Evolutionary conservation across 306 rosid species (phyloP).

Genomic region (Urtica urens): DNA sequence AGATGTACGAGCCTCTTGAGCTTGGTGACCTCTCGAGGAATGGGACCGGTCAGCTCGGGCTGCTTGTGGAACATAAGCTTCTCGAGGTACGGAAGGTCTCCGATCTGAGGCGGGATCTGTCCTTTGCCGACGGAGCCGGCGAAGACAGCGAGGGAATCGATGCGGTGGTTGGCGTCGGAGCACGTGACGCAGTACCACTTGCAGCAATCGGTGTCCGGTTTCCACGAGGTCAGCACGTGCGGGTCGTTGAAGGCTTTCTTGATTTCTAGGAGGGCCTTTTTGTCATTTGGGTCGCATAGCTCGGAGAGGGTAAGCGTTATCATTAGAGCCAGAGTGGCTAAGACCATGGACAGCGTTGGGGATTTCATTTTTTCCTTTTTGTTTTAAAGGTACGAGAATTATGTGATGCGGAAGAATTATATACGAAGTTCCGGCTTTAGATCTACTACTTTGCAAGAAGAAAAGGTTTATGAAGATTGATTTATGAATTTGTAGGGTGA

Average conservation of each 20-base stretch:
- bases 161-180: conserved; percentile 44
- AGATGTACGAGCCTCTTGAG: conserved; percentile 40
- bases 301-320: conserved; percentile 31
- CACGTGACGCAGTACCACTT: conserved; percentile 51
- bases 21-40: conserved; percentile 47
- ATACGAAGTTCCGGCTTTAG: no score
- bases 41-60: conserved; percentile 45
- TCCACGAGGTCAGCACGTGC: conserved; percentile 49
- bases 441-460: no score
- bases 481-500: background rate
- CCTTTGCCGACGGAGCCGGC: conserved; percentile 32
- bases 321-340: conserved; percentile 11
- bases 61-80: conserved; percentile 43
- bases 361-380: conserved; percentile 1
- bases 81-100: conserved; percentile 51
- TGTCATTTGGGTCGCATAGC: conserved; percentile 56
- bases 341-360: conserved; percentile 11
- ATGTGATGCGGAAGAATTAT: background rate
- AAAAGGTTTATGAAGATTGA: no score
- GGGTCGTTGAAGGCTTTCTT: conserved; percentile 61
- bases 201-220: conserved; percentile 51
- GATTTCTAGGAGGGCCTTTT: conserved; percentile 52
- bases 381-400: background rate
- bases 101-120: conserved; percentile 49
- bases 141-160: conserved; percentile 35